Base-by-base conservation (phyloP, 495 filamentous ascomycete genomes). In the Xylaria curta region DNA sequence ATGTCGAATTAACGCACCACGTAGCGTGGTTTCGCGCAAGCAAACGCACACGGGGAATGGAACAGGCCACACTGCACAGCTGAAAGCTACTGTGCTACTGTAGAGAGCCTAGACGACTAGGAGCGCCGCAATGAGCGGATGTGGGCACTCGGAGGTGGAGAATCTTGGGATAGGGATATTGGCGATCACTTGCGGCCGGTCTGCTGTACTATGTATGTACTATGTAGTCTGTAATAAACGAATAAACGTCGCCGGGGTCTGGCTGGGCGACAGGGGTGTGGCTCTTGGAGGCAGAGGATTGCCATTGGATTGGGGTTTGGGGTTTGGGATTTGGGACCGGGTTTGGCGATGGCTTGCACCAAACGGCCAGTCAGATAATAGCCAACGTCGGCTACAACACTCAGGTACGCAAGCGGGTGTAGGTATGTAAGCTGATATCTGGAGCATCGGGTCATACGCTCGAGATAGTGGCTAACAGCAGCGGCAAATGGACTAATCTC, bases 71-170 rank as follows among this genome's bases (percentile, higher is more conserved):
- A 56, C 42, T 42, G 49, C 42, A 4, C 64, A 56, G 65, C 65
- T 56, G 49, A 33, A 10, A 24, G 36, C 36, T 42, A n/a, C n/a
- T n/a, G n/a, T n/a, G n/a, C n/a, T n/a, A n/a, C n/a, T n/a, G n/a
- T n/a, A 42, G 60, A 62, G 6, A 24, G 58, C 12, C 28, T 61
- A 10, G 58, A 9, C 8, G 36, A 38, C 36, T 38, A 38, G 53
- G 53, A 38, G 15, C 58, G 58, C 58, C 33, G 58, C 33, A 60
- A 8, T 21, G 58, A 60, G 58, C 26, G 24, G 65, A 36, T 67
- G 65, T 67, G 65, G 65, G 36, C 65, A 56, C 65, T 67, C 63
- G 65, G 49, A 42, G 65, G 65, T 67, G 65, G 65, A 56, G 65
- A 67, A 56, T 54, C 33, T 54, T 67, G 49, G 63, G 49, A 67